A percentile compares a stretch with the other conserved stretches of the same genome.
These are phyloP conservation scores for Craterostigma plantagineum DNA, from an alignment of 257 asterid genomes.

Conservation along the genomic window DNA sequence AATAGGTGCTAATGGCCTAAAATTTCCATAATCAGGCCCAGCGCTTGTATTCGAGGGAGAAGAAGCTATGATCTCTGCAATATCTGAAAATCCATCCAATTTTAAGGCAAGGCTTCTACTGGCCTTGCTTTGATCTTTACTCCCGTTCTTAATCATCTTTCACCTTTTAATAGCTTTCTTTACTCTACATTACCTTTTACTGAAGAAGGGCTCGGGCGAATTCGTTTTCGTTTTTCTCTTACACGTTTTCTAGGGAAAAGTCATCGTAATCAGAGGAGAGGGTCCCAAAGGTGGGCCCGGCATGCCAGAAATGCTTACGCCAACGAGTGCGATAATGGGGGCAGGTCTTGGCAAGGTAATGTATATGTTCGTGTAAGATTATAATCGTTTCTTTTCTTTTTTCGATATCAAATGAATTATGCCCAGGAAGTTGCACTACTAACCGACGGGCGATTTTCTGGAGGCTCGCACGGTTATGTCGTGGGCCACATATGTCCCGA, in stretches of 20 bases:
- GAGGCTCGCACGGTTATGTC: conserved; percentile 95
- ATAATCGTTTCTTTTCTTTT: no score
- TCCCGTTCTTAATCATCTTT: no score
- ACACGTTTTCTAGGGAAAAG: conserved; percentile 55
- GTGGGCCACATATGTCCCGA: conserved; percentile 96
- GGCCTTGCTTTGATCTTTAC: not conserved
- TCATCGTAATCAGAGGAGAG: conserved; percentile 88
- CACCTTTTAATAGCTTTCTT: no score
- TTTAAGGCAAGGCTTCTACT: conserved; percentile 41
- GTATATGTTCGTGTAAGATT: not conserved
- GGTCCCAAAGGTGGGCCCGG: conserved; percentile 99
- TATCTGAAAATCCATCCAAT: conserved; percentile 54
- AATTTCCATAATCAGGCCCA: conserved; percentile 50
- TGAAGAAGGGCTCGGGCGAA: not conserved
- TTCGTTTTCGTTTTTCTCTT: not conserved
- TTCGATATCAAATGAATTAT: not conserved
- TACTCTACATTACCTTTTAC: no score
- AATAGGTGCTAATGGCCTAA: not conserved
- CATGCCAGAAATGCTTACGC: conserved; percentile 99
- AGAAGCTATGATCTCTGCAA: conserved; percentile 79
- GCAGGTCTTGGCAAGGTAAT: conserved; percentile 98
- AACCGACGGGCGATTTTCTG: conserved; percentile 96
- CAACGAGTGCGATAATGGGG: conserved; percentile 98
- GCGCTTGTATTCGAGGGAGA: conserved; percentile 97
- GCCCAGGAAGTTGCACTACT: conserved; percentile 75